Evolutionary conservation across 805 yeast genomes (phyloP), one percentile per base, ranked within the genome.

Genomic region (Yarrowia sp.): DNA sequence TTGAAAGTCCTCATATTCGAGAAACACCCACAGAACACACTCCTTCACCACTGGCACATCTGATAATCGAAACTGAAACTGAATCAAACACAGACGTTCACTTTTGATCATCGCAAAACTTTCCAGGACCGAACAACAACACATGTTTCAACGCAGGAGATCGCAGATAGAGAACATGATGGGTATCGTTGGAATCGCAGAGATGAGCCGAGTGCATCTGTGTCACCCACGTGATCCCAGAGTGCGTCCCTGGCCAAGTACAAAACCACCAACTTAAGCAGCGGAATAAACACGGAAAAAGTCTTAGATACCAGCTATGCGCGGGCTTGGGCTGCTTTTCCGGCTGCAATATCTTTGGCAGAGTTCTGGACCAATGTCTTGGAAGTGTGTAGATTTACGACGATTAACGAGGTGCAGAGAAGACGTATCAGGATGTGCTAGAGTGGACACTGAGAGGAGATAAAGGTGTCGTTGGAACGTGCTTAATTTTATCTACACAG

Each of bases 61-160:
- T 30, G 52, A 46, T 46, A 46, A 24, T 44, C 4, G 17, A 24
- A 24, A n/a, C 53, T 33, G 14, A 49, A 49, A 49, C 38, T 8
- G 19, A 49, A 49, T 44, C 49, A 49, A 49, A 30, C 20, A 33
- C 38, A 46, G 53, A 49, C 53, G 53, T n/a, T 49, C 38, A 33
- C 24, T 49, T 49, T 9, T 33, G 50, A 7, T 14, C 34, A 46
- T 24, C 34, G 50, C 17, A 8, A 24, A 24, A 24, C 30, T 24
- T 24, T 24, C 30, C 30, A 24, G 30, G 30, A 4, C 30, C 6
- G 30, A 24, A 24, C 30, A 24, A 24, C 7, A 24, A 4, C 30
- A 24, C 30, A 24, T 24, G 30, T 24, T 24, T 2, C 0, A 24
- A 24, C 30, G 30, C 30, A 5, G 30, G 30, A 24, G 30, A 24